Evolutionary conservation across 2,329 filamentous ascomycete species (phyloP).

Genomic region (Aspergillus ruber): DNA sequence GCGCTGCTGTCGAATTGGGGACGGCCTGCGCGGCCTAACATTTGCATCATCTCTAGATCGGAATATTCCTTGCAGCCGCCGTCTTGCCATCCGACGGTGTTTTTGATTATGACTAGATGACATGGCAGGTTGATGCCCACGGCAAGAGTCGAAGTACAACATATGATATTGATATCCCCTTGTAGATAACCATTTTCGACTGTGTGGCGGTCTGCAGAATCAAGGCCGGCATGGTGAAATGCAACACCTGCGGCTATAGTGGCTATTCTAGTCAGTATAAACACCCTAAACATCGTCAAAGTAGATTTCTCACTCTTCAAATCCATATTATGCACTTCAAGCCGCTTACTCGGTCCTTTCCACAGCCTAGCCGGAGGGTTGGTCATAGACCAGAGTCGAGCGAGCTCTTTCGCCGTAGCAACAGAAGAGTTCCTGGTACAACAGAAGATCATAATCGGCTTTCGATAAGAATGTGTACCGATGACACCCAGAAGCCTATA

Average conservation of each 20-base stretch:
- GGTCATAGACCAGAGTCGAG: constrained; percentile 57
- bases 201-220: constrained; percentile 54
- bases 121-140: constrained; percentile 80
- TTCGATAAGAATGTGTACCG: constrained; percentile 58
- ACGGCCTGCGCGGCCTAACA: constrained; percentile 76
- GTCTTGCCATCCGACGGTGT: constrained; percentile 62
- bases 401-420: constrained; percentile 60
- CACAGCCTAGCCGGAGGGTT: constrained; percentile 53
- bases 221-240: constrained; percentile 76
- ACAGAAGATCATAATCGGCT: constrained; percentile 80
- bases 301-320: constrained; percentile 55
- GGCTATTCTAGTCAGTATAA: no score
- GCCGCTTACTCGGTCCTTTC: constrained; percentile 49
- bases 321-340: constrained; percentile 53
- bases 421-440: constrained; percentile 67
- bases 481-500: constrained; percentile 61
- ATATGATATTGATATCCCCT: constrained; percentile 72
- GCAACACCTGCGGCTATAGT: constrained; percentile 58
- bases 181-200: constrained; percentile 64
- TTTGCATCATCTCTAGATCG: constrained; percentile 82
- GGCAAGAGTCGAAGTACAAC: constrained; percentile 78
- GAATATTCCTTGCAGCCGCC: constrained; percentile 62
- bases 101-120: constrained; percentile 76
- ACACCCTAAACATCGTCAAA: no score
- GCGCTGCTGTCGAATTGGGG: constrained; percentile 76